A percentile compares a stretch with the other conserved stretches of the same genome.
Conservation (phyloP, 257 asterid genomes). For the Oldenlandia corymbosa region DNA sequence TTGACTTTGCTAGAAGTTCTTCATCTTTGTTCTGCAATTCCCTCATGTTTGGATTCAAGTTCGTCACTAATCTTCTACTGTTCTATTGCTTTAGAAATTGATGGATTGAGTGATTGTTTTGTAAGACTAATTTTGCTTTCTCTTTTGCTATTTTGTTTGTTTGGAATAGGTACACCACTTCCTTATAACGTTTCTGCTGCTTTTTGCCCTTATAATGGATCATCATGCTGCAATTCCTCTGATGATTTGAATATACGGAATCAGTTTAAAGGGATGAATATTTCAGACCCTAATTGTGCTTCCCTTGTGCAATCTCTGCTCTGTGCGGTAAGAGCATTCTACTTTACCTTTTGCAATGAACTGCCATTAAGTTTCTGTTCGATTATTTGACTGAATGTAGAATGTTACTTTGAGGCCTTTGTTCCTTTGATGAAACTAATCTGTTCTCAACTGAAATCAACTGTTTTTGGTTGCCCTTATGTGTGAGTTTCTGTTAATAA, state of each 20-base stretch:
- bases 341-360: background rate
- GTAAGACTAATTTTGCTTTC: background rate
- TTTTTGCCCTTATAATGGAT: slow-evolving; percentile 67
- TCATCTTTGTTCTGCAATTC: slow-evolving; percentile 46
- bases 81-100: slow-evolving; percentile 11
- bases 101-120: background rate
- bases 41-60: slow-evolving; percentile 69
- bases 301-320: slow-evolving; percentile 62
- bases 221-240: slow-evolving; percentile 57
- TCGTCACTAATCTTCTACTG: slow-evolving; percentile 20
- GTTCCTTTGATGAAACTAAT: background rate
- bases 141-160: slow-evolving; percentile 4
- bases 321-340: slow-evolving; percentile 54
- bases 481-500: too few relatives aligned
- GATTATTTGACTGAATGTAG: background rate
- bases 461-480: background rate
- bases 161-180: slow-evolving; percentile 53
- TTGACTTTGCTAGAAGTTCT: slow-evolving; percentile 48
- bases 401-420: background rate
- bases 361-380: background rate
- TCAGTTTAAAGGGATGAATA: slow-evolving; percentile 51
- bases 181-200: slow-evolving; percentile 35
- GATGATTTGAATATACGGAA: slow-evolving; percentile 46
- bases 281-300: slow-evolving; percentile 69
- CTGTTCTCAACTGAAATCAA: background rate